Evolutionary conservation across 73 alveolate genomes (phyloP).

Genomic region (Paraurostyla sp.): DNA sequence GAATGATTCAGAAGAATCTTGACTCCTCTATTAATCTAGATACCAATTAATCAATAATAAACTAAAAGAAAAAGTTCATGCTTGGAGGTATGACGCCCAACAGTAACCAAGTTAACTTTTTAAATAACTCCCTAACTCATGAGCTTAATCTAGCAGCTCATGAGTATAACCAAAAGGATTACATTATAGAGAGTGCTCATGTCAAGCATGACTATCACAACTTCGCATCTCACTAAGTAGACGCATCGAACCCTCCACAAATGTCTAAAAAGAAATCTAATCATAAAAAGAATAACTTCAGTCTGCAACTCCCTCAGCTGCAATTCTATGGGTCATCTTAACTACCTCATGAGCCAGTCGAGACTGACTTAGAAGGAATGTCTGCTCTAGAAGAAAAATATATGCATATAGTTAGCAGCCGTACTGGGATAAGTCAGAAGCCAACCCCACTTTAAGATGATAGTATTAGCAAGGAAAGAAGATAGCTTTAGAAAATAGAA

Average conservation of each 20-base stretch:
- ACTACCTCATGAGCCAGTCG: neutral
- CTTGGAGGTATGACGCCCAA: conserved; percentile 55
- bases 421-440: neutral
- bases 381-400: conserved; percentile 33
- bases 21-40: neutral
- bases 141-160: neutral
- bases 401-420: neutral
- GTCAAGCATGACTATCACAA: conserved; percentile 20
- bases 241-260: too few species aligned
- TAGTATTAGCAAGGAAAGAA: neutral
- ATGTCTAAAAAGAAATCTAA: neutral
- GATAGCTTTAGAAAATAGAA: neutral
- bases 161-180: neutral
- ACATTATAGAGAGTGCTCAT: conserved; percentile 51
- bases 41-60: neutral
- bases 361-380: conserved; percentile 37
- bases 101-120: conserved; percentile 5
- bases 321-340: neutral
- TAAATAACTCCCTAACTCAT: neutral
- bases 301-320: conserved; percentile 8
- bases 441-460: neutral
- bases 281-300: conserved; percentile 30
- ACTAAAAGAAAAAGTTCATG: neutral
- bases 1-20: neutral
- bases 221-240: too few species aligned